Evolutionary conservation across 192 early-diverging fungal genomes (phyloP), one percentile per base, ranked within the genome.

Genomic region (Coemansia furcata): DNA sequence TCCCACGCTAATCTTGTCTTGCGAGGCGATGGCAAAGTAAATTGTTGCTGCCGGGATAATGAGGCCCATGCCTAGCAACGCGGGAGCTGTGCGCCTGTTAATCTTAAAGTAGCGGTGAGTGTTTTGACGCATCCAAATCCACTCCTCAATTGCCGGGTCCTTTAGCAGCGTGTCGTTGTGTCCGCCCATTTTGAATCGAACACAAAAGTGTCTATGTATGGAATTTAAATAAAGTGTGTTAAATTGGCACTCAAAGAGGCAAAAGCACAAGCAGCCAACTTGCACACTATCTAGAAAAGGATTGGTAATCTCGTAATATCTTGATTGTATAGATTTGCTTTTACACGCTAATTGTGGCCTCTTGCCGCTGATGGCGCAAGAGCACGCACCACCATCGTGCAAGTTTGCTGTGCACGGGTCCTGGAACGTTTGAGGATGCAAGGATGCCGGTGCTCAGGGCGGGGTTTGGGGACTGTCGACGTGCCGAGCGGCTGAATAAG

Each of bases 121-220:
- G 65, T 78, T 83, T 33, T 78, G 70, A 62, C 81, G 77, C 81
- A 83, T 79, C 76, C 77, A 83, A 33, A 76, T 57, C 81, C 81
- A 83, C 40, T 79, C 76, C 71, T 83, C 81, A 58, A 83, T 83
- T 3, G 81, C 81, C 17, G 81, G 81, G 54, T 83, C 81, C 63
- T 79, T 83, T 38, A 83, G 66, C 57, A 83, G 65, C 14, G 60
- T 69, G 6, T 78, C 76, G 61, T 75, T 49, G 44, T 83, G 75
- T 62, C 76, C 81, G 58, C 72, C 81, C 81, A 83, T 83, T 63
- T 62, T 44, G 5, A 44, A 7, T 47, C 6, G 46, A 9, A 8
- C 6, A 47, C 46, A 3, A 9, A 21, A 47, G 2, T 47, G n/a
- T 46, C 15, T 6, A 46, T n/a, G 6, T n/a, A 15, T 19, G 6